Evolutionary conservation across 129 eudicot species (phyloP).

Genomic region (Heracleum sosnowskyi): DNA sequence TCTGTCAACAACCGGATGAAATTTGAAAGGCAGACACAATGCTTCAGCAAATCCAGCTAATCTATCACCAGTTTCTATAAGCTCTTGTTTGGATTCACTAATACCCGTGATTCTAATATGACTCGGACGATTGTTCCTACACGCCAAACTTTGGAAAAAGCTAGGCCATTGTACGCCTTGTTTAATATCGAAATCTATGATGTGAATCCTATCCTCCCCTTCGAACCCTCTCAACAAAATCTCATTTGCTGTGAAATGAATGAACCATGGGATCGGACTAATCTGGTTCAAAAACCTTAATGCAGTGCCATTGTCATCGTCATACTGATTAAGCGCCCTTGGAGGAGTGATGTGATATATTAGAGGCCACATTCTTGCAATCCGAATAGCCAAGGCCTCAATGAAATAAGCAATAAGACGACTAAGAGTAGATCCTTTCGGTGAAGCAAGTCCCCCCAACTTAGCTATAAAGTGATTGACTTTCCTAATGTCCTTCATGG

Average conservation of each 20-base stretch:
- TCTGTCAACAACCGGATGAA: slow-evolving; percentile 86
- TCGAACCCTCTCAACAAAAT: slow-evolving; percentile 70
- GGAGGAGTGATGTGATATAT: slow-evolving; percentile 52
- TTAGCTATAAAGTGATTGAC: slow-evolving; percentile 48
- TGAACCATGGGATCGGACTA: slow-evolving; percentile 67
- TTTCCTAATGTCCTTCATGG: slow-evolving; percentile 46
- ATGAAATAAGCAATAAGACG: slow-evolving; percentile 78
- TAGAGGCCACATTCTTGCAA: slow-evolving; percentile 69
- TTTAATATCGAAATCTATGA: slow-evolving; percentile 83
- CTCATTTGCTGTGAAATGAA: slow-evolving; percentile 91
- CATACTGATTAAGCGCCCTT: slow-evolving; percentile 46
- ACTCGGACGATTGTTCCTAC: slow-evolving; percentile 58
- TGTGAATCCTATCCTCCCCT: slow-evolving; percentile 71
- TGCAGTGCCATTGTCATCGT: slow-evolving; percentile 57
- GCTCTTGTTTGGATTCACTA: slow-evolving; percentile 85
- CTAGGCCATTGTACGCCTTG: slow-evolving; percentile 98
- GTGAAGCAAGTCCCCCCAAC: slow-evolving; percentile 83
- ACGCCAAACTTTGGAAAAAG: slow-evolving; percentile 77
- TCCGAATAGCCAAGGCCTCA: slow-evolving; percentile 72
- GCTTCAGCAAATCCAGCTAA: slow-evolving; percentile 66
- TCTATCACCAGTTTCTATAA: slow-evolving; percentile 74
- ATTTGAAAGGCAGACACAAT: slow-evolving; percentile 61
- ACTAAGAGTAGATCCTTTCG: slow-evolving; percentile 49
- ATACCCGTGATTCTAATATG: slow-evolving; percentile 83
- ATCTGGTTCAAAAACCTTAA: slow-evolving; percentile 70